Evolutionary conservation across 345 rosid genomes (phyloP).

Genomic region (Iberis pinnata): DNA sequence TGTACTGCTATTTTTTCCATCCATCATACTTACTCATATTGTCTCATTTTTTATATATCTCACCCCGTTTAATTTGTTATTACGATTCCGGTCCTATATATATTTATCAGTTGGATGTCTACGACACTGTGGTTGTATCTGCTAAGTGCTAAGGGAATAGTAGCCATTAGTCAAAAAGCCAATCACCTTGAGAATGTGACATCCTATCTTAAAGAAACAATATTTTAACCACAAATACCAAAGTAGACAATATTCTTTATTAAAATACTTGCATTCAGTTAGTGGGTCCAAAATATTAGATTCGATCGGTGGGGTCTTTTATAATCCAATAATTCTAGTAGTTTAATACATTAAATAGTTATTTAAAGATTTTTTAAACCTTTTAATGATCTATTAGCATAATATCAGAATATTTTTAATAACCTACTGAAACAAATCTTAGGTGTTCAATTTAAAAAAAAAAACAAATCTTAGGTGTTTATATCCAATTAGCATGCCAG

Average conservation of each 20-base stretch:
- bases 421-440: background rate
- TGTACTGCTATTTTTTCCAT: too few relatives aligned
- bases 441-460: too few relatives aligned
- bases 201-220: constrained; percentile 16
- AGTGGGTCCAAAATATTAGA: constrained; percentile 23
- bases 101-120: too few relatives aligned
- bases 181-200: constrained; percentile 18
- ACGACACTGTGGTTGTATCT: too few relatives aligned
- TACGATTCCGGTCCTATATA: too few relatives aligned
- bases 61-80: too few relatives aligned
- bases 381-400: background rate
- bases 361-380: background rate
- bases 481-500: background rate
- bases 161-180: constrained; percentile 5
- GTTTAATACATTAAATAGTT: background rate
- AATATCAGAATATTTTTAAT: constrained; percentile 4
- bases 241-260: constrained; percentile 11
- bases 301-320: constrained; percentile 10
- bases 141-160: constrained; percentile 6
- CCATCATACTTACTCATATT: too few relatives aligned
- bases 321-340: constrained; percentile 5
- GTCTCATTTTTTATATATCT: too few relatives aligned
- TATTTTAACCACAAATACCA: background rate
- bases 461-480: background rate
- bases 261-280: constrained; percentile 12